Evolutionary conservation across 2,329 filamentous ascomycete species (phyloP).

Genomic region (Lecanoromycetidae sp.): DNA sequence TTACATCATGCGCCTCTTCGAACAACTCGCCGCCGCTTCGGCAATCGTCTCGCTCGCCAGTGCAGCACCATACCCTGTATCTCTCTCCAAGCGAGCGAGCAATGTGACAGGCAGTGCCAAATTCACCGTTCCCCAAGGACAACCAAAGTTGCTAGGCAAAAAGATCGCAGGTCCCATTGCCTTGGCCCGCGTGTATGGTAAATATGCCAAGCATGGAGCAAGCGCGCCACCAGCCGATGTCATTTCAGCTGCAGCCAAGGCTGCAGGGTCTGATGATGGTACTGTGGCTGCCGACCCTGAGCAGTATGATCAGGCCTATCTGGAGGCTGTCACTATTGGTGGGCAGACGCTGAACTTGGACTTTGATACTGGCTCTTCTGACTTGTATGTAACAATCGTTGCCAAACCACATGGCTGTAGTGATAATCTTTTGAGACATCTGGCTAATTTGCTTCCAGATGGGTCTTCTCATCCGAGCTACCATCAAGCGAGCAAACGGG

Average conservation of each 20-base stretch:
- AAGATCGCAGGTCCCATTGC: conserved; percentile 17
- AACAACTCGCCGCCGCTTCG: conserved; percentile 14
- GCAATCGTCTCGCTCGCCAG: conserved; percentile 9
- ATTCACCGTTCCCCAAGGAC: conserved; percentile 12
- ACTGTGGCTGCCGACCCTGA: conserved; percentile 35
- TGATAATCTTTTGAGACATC: not conserved
- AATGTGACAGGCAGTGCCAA: conserved; percentile 4
- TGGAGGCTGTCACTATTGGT: conserved; percentile 52
- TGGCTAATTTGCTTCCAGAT: conserved; percentile 35
- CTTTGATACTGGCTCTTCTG: conserved; percentile 58
- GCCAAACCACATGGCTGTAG: too few relatives aligned
- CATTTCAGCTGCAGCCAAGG: conserved; percentile 26
- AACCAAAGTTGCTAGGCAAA: conserved; percentile 7
- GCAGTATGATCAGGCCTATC: conserved; percentile 44
- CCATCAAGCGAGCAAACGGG: conserved; percentile 38
- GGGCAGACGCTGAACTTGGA: conserved; percentile 52
- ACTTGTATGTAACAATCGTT: conserved; percentile 42
- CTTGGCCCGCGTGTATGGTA: conserved; percentile 14
- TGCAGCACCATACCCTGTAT: conserved; percentile 11
- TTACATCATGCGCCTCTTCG: conserved; percentile 13
- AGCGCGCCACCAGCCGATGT: conserved; percentile 23
- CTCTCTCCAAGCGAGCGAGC: conserved; percentile 4
- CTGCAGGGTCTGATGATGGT: conserved; percentile 22
- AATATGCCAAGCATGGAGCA: conserved; percentile 19
- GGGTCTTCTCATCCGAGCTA: conserved; percentile 53